Evolutionary conservation across 495 filamentous ascomycete species (phyloP), one percentile per base, ranked within the genome.

Genomic region (Penicillium flavigenum): DNA sequence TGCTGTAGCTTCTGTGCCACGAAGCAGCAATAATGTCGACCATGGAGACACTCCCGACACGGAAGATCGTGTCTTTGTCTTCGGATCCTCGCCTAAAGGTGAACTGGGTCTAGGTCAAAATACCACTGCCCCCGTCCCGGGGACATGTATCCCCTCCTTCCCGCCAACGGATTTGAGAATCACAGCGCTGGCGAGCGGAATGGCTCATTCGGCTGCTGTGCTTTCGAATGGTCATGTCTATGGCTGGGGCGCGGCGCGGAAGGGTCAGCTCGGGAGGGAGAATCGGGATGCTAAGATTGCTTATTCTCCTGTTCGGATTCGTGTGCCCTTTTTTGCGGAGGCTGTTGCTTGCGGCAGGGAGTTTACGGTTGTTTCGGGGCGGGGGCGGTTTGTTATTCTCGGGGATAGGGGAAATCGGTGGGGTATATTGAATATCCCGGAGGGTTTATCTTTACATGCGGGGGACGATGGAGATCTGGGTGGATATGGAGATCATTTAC

Each of bases 211-310:
- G 0, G 83, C 92, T 17, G 84, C 78, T 4, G 81, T 96, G 5
- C 71, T 96, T 1, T 80, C 79, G 27, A 87, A 87, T 67, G 92
- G 91, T 3, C 77, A 87, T 1, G 86, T 87, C 1, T 96, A 87
- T 69, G 94, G 92, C 3, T 97, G 94, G 94, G 94, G 94, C 2
- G 86, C 77, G 58, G 84, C 85, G 6, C 79, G 91, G 27, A 92
- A 96, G 72, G 91, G 91, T 0, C 92, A 98, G 67, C 69, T 98
- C 0, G 91, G 90, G 5, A 62, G 77, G 11, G 67, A 72, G 1
- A 42, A 56, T 3, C 70, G 62, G 11, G 76, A 59, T 0, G 24
- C 49, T 27, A 78, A 72, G 51, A 74, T 85, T 29, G 71, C 86
- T 7, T 80, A 73, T 70, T 58, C 58, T 22, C 92, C 93, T 11